Evolutionary conservation across 495 filamentous ascomycete species (phyloP).

Genomic region (Aspergillus nanangensis): DNA sequence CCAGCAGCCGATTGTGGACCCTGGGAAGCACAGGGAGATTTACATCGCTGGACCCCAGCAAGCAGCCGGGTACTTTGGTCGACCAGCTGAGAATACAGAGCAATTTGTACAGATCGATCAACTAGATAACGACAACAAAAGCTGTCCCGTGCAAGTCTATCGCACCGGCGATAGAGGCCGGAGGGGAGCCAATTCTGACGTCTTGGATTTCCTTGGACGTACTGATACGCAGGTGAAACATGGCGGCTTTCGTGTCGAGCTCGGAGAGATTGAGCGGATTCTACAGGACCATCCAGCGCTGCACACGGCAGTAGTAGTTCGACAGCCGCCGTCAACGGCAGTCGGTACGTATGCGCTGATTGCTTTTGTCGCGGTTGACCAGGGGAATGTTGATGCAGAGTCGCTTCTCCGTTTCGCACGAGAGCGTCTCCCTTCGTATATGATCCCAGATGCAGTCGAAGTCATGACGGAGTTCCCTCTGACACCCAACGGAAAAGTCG

Average conservation of each 20-base stretch:
- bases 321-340: not conserved
- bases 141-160: not conserved
- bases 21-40: constrained; percentile 1
- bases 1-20: not conserved
- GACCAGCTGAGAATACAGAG: constrained; percentile 1
- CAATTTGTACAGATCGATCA: not conserved
- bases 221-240: constrained; percentile 8
- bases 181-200: not conserved
- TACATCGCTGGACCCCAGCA: constrained; percentile 1
- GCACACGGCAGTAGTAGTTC: not conserved
- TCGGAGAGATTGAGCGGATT: constrained; percentile 3
- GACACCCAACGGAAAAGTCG: constrained; percentile 1
- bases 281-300: not conserved
- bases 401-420: not conserved
- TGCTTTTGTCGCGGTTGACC: not conserved
- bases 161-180: not conserved
- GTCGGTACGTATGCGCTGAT: not conserved
- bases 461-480: not conserved
- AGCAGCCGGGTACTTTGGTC: constrained; percentile 2
- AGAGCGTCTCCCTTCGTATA: not conserved
- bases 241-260: constrained; percentile 6
- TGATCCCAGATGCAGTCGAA: not conserved
- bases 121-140: not conserved
- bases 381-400: not conserved
- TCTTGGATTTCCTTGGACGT: constrained; percentile 3